phyloP scores from a whole-genome alignment of 768 basidiomycete species.

The Trametes sanguinea region DNA sequence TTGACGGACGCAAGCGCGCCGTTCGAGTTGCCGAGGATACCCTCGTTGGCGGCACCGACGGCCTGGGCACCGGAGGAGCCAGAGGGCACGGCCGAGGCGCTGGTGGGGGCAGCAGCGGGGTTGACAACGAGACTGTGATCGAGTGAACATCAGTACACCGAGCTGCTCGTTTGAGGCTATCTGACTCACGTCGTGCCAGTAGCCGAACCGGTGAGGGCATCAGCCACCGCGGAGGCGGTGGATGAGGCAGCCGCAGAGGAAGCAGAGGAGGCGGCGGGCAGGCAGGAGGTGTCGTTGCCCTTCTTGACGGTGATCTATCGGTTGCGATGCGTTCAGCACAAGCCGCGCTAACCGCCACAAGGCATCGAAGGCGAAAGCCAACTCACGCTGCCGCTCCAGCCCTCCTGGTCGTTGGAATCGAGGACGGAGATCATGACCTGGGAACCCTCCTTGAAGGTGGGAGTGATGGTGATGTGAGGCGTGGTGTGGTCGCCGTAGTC shows the following conservation, averaged over 20 bases:
- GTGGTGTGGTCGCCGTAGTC: conserved; percentile 56
- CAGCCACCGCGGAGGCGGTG: neutral
- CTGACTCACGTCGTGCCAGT: conserved; percentile 22
- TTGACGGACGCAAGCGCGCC: conserved; percentile 31
- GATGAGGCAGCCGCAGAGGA: conserved; percentile 6
- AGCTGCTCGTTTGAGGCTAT: neutral
- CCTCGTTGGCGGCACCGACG: conserved; percentile 40
- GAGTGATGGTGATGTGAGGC: conserved; percentile 47
- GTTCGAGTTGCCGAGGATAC: conserved; percentile 25
- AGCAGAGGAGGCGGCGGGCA: conserved; percentile 28
- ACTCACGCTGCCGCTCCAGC: conserved; percentile 65
- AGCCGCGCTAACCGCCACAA: neutral
- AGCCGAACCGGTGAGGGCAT: conserved; percentile 13
- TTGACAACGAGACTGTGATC: conserved; percentile 21
- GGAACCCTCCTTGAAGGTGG: conserved; percentile 48
- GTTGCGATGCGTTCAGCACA: neutral
- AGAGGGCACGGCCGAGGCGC: conserved; percentile 23
- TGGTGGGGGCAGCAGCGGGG: conserved; percentile 18
- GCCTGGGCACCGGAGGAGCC: conserved; percentile 21
- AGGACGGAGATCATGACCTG: conserved; percentile 53
- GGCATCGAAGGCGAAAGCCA: neutral
- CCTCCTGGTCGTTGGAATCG: conserved; percentile 57
- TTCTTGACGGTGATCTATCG: conserved; percentile 39
- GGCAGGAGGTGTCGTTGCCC: conserved; percentile 43
- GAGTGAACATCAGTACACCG: neutral